Evolutionary conservation across 768 basidiomycete genomes (phyloP).

Genomic region (Trametes maxima): DNA sequence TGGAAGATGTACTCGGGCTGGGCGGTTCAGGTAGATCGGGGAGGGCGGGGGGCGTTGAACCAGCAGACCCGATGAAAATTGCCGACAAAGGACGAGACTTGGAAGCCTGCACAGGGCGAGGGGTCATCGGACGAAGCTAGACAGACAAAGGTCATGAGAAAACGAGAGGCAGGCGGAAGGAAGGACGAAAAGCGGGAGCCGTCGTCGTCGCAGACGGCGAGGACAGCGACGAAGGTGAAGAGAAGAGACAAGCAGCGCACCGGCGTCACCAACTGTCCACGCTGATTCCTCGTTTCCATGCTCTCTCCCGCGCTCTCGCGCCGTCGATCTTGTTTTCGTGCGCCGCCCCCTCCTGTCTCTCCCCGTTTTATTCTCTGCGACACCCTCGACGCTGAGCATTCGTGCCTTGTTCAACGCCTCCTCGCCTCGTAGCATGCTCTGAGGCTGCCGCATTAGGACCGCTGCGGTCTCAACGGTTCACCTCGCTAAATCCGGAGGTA

Average conservation of each 20-base stretch:
- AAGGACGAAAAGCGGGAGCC: constrained; percentile 22
- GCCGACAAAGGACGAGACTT: constrained; percentile 62
- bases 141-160: constrained; percentile 24
- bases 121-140: constrained; percentile 45
- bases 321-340: constrained; percentile 11
- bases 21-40: constrained; percentile 75
- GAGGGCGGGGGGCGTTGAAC: constrained; percentile 46
- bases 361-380: background rate
- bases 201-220: constrained; percentile 29
- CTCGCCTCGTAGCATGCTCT: background rate
- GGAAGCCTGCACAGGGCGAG: constrained; percentile 46
- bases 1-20: constrained; percentile 55
- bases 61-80: constrained; percentile 55
- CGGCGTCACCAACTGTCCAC: constrained; percentile 24
- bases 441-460: constrained; percentile 3
- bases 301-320: constrained; percentile 7
- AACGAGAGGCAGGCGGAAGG: constrained; percentile 17
- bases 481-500: background rate
- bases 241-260: constrained; percentile 22
- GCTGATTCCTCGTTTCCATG: constrained; percentile 28
- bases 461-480: background rate
- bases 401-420: background rate
- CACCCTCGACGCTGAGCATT: background rate
- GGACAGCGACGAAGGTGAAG: constrained; percentile 25
- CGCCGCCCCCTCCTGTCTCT: background rate